Conservation (phyloP, 805 yeast species). For the Deakozyma indianensis region DNA sequence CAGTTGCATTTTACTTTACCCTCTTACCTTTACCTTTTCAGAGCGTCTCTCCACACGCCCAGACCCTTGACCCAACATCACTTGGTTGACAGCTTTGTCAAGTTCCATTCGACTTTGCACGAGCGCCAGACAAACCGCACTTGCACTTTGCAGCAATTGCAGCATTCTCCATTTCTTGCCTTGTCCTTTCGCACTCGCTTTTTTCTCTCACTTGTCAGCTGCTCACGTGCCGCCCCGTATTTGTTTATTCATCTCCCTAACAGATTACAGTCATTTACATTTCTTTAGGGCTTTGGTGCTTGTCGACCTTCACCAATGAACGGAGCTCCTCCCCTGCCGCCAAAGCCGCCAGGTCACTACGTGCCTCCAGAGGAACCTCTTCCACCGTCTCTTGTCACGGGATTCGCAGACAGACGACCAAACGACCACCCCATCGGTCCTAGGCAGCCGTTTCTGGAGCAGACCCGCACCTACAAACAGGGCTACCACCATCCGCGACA, state of each 20-base stretch:
- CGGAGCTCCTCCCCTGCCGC: constrained; percentile 11
- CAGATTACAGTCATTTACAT: no score
- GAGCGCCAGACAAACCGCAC: background rate
- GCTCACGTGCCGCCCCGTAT: no score
- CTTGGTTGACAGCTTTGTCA: no score
- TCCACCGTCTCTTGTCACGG: constrained; percentile 2
- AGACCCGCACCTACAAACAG: background rate
- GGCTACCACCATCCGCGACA: background rate
- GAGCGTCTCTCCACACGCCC: no score
- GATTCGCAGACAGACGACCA: constrained; percentile 7
- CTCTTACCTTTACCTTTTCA: no score
- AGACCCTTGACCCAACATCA: no score
- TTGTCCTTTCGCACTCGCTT: background rate
- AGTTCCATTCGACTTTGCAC: no score
- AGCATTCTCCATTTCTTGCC: background rate
- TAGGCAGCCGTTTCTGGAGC: background rate
- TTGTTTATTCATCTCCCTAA: no score
- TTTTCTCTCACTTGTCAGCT: background rate
- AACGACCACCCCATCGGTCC: constrained; percentile 10
- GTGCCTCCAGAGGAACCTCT: constrained; percentile 9
- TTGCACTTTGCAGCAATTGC: background rate
- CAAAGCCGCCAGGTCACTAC: constrained; percentile 11
- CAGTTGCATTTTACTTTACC: no score
- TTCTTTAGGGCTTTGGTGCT: background rate
- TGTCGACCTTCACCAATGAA: background rate